Evolutionary conservation across 106 monocot genomes (phyloP).

Genomic region (Platanthera zijinensis): DNA sequence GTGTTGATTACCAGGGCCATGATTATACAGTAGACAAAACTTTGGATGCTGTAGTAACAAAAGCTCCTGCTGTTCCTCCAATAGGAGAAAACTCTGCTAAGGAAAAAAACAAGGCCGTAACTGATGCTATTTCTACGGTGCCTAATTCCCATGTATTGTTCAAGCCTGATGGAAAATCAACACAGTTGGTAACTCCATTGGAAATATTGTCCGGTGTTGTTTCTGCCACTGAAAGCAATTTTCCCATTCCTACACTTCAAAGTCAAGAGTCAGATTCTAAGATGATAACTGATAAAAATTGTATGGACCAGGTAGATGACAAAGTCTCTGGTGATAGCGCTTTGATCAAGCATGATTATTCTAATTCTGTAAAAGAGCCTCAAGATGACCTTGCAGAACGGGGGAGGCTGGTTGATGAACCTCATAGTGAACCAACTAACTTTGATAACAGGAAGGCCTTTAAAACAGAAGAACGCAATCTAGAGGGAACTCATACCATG

Average conservation of each 20-base stretch:
- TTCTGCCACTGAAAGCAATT: conserved; percentile 35
- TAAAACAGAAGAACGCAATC: conserved; percentile 15
- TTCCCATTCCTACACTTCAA: conserved; percentile 10
- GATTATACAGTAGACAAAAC: conserved; percentile 26
- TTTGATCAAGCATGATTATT: conserved; percentile 15
- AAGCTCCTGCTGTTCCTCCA: conserved; percentile 17
- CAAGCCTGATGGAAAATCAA: conserved; percentile 28
- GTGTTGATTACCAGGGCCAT: conserved; percentile 20
- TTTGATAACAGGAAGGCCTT: not conserved
- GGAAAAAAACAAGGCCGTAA: conserved; percentile 27
- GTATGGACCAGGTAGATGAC: conserved; percentile 20
- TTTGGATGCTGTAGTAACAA: conserved; percentile 25
- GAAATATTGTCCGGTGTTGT: conserved; percentile 61
- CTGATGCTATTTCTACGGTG: conserved; percentile 26
- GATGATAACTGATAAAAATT: conserved; percentile 22
- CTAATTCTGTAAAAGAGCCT: conserved; percentile 33
- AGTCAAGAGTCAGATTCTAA: conserved; percentile 29
- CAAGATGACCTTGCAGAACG: conserved; percentile 14
- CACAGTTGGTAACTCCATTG: conserved; percentile 84
- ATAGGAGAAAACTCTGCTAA: conserved; percentile 23
- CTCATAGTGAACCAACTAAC: conserved; percentile 17
- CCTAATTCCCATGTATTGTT: conserved; percentile 29
- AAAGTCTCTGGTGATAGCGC: conserved; percentile 45
- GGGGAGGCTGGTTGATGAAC: conserved; percentile 16
- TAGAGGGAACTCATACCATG: conserved; percentile 18